A percentile compares a stretch with the other conserved stretches of the same genome.
Conservation (phyloP, 2,329 filamentous ascomycete genomes). For the Ophiostoma angusticollis region DNA sequence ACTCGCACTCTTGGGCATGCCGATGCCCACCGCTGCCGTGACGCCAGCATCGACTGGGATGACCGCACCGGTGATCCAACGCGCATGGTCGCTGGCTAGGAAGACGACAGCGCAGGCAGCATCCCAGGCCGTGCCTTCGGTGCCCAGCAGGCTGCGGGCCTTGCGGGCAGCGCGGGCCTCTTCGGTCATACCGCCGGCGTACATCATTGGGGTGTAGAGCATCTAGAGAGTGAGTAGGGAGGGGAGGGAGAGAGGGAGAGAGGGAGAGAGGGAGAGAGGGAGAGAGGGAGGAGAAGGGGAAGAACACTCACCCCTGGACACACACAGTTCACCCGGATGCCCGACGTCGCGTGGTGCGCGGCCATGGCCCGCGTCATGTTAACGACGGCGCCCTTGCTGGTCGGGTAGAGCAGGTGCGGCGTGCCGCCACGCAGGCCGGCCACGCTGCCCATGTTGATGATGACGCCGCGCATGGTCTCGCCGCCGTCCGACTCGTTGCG, state of each 20-base stretch:
- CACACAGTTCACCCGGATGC: conserved; percentile 37
- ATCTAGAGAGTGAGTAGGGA: conserved; percentile 17
- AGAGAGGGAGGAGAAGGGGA: neutral
- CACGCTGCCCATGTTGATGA: conserved; percentile 52
- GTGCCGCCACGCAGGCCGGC: conserved; percentile 39
- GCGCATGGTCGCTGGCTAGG: conserved; percentile 8
- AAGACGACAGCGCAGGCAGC: conserved; percentile 7
- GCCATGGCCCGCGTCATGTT: conserved; percentile 41
- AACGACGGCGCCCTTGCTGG: conserved; percentile 34
- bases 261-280: neutral
- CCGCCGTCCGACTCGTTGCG: conserved; percentile 31
- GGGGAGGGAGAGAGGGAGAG: too few relatives aligned
- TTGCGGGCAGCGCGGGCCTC: conserved; percentile 5
- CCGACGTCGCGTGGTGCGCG: conserved; percentile 31
- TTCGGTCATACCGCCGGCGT: conserved; percentile 6
- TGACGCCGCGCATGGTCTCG: conserved; percentile 27
- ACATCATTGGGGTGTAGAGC: conserved; percentile 36
- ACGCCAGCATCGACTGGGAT: conserved; percentile 7
- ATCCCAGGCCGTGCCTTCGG: conserved; percentile 10
- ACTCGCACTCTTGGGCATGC: conserved; percentile 7
- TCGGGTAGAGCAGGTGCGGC: conserved; percentile 32
- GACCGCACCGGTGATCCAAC: conserved; percentile 9
- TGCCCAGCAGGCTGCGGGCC: conserved; percentile 8
- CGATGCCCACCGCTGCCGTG: conserved; percentile 6
- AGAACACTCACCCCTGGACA: too few relatives aligned